Base-by-base conservation (phyloP, 2,329 filamentous ascomycete genomes). In the Pezicula radicicola region DNA sequence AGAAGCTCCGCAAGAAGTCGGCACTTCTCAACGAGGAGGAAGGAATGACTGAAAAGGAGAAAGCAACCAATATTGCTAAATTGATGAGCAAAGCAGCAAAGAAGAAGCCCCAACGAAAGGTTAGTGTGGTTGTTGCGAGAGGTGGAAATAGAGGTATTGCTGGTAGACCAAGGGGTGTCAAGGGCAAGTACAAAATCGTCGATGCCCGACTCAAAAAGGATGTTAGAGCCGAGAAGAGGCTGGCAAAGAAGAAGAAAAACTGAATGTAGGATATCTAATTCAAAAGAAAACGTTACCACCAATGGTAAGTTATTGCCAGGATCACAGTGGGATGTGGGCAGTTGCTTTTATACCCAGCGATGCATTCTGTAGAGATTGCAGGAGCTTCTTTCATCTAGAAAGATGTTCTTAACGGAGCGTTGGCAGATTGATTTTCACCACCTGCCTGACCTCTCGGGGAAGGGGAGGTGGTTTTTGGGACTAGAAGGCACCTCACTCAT, bases 1-100 rank as follows among this genome's bases (percentile, higher is more conserved):
- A 99, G 80, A 97, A 96, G 75, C 76, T 99, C 58, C 90, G 91
- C 75, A 96, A 95, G 84, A 99, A 99, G 81, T 90, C 85, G n/a
- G 92, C 95, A 37, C 74, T 96, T 63, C 74, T 99, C 47, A 87
- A 86, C 18, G 89, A 91, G 53, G 93, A 96, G 60, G 93, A 97
- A 69, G 89, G 88, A 47, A 84, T 97, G 78, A 96, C 89, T 13
- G 94, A 99, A 76, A 91, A 91, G 73, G 95, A 99, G 71, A 99
- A 99, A 79, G 89, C 92, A 3, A 83, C 85, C 58, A 87, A 81
- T 55, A 97, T 99, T 64, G 73, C 83, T 25, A 90, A 87, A 70
- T 71, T 99, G 67, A 87, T 97, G 75, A 83, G 83, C 64, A 89
- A 86, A 70, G 91, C 91, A 8, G 80, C 81, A 48, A 91, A 89